Conservation (phyloP, 1,284 basidiomycete species). For the Tetrapyrgos nigripes region DNA sequence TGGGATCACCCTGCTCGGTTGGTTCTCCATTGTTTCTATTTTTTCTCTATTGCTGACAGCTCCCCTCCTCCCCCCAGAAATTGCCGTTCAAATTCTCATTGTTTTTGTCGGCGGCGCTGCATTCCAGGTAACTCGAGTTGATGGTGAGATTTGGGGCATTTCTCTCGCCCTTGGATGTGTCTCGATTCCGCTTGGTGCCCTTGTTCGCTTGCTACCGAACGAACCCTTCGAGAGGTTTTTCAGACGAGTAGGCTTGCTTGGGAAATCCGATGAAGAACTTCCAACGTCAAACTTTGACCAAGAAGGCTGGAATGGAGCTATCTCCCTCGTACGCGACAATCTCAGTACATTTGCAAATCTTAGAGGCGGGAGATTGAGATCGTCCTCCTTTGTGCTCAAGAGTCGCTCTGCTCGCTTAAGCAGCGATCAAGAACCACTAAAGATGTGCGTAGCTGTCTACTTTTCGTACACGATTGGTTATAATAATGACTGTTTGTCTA, state of each 20-base stretch:
- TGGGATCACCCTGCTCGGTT: conserved; percentile 85
- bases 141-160: conserved; percentile 92
- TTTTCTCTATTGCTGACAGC: conserved; percentile 4
- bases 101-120: conserved; percentile 92
- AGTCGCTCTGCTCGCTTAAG: conserved; percentile 66
- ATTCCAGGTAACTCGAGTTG: conserved; percentile 87
- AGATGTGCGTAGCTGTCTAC: conserved; percentile 36
- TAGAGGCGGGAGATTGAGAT: conserved; percentile 85
- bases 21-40: conserved; percentile 11
- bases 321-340: conserved; percentile 85
- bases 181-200: conserved; percentile 86
- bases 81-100: conserved; percentile 88
- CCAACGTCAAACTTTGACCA: conserved; percentile 68
- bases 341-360: conserved; percentile 82
- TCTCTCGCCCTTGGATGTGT: conserved; percentile 87
- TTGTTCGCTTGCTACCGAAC: conserved; percentile 87
- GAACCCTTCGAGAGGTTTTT: conserved; percentile 80
- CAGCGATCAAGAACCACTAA: conserved; percentile 53
- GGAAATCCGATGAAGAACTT: conserved; percentile 69
- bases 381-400: conserved; percentile 84
- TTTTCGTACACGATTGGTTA: conserved; percentile 20
- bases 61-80: conserved; percentile 57
- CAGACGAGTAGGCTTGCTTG: conserved; percentile 69
- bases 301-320: conserved; percentile 75
- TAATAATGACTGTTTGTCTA: conserved; percentile 30